phyloP scores from a whole-genome alignment of 257 asterid genomes.

The Solanum sparsipilum region DNA sequence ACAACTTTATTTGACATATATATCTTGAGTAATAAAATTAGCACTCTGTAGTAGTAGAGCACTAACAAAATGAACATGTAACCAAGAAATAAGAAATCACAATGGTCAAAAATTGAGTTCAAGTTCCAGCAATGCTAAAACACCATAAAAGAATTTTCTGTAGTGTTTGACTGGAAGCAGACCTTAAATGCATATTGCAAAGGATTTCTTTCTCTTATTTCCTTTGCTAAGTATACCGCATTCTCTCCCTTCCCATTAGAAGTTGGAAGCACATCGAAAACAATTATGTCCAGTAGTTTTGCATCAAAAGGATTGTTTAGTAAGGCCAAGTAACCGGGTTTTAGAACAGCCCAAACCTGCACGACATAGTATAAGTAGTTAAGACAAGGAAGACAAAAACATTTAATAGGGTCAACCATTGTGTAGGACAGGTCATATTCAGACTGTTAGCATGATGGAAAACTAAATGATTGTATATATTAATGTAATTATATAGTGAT shows the following conservation, averaged over 20 bases:
- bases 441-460: no score
- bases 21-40: neutral
- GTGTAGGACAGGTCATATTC: neutral
- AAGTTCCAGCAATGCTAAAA: neutral
- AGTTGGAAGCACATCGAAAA: slow-evolving; percentile 52
- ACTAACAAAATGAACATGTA: neutral
- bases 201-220: slow-evolving; percentile 48
- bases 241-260: slow-evolving; percentile 39
- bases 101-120: neutral
- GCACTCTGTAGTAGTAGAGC: neutral
- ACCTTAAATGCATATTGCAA: slow-evolving; percentile 81
- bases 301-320: slow-evolving; percentile 66
- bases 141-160: neutral
- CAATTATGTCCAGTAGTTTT: slow-evolving; percentile 64
- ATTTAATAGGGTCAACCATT: neutral
- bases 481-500: no score
- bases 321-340: slow-evolving; percentile 87
- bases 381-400: neutral
- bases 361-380: neutral
- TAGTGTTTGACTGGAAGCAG: slow-evolving; percentile 1
- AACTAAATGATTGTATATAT: no score
- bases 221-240: slow-evolving; percentile 44
- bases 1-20: neutral
- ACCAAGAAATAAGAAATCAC: neutral
- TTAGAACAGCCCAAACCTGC: slow-evolving; percentile 93